Conservation (phyloP, 495 filamentous ascomycete species). For the Tetracladium setigerum region DNA sequence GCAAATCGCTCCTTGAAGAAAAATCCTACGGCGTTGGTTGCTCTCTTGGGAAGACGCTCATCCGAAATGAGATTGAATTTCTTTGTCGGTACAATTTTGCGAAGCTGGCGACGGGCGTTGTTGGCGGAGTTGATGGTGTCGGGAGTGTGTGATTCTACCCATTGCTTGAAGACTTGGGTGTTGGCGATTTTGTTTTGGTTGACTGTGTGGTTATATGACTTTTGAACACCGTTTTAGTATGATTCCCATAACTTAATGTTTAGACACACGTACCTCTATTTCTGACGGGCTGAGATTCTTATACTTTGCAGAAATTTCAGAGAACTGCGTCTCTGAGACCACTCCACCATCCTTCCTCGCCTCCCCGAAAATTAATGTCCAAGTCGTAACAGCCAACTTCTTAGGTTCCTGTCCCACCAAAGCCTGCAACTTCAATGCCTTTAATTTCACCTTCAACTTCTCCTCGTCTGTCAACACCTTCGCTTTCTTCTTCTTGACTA, state of each 20-base stretch:
- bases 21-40: constrained; percentile 23
- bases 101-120: constrained; percentile 39
- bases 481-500: not conserved
- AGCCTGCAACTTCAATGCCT: not conserved
- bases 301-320: constrained; percentile 10
- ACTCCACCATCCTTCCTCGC: not conserved
- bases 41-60: constrained; percentile 43
- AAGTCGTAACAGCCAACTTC: not conserved
- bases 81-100: constrained; percentile 18
- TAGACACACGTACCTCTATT: constrained; percentile 13
- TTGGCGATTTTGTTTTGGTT: constrained; percentile 36
- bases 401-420: constrained; percentile 1
- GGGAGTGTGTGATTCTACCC: constrained; percentile 48
- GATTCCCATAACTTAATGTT: too few relatives aligned
- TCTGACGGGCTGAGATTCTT: constrained; percentile 12
- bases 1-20: constrained; percentile 38
- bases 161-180: constrained; percentile 35
- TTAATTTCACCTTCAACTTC: constrained; percentile 1
- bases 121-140: constrained; percentile 54
- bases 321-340: not conserved
- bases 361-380: constrained; percentile 2
- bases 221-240: constrained; percentile 3
- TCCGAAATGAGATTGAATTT: constrained; percentile 33
- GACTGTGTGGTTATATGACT: constrained; percentile 49
- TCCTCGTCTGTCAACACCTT: not conserved